Percentiles rank a stretch among this genome's conserved stretches.
Conservation (phyloP, 345 rosid species). For the Pugionium cornutum region DNA sequence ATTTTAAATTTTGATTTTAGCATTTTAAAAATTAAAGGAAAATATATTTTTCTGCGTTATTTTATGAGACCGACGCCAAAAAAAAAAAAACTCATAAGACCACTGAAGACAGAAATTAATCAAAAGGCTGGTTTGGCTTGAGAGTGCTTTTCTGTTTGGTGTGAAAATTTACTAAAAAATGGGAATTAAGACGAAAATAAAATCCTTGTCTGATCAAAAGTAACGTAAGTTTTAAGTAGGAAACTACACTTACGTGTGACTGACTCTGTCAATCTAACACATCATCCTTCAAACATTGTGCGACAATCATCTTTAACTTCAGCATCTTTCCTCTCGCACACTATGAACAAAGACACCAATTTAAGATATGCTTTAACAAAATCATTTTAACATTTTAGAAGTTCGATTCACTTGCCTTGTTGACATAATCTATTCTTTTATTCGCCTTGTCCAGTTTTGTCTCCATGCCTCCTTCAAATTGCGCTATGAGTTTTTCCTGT, state of each 20-base stretch:
- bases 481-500: constrained; percentile 63
- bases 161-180: neutral
- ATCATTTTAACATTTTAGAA: neutral
- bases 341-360: constrained; percentile 46
- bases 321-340: constrained; percentile 66
- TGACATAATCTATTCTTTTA: constrained; percentile 57
- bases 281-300: constrained; percentile 59
- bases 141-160: too few relatives aligned
- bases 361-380: constrained; percentile 3
- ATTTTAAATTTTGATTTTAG: too few relatives aligned
- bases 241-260: constrained; percentile 17
- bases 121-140: too few relatives aligned
- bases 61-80: too few relatives aligned
- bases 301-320: constrained; percentile 58
- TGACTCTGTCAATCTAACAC: constrained; percentile 23
- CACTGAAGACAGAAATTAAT: too few relatives aligned
- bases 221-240: constrained; percentile 1
- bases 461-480: constrained; percentile 66
- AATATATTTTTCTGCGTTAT: too few relatives aligned
- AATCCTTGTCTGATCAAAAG: neutral
- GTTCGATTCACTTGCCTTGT: constrained; percentile 55
- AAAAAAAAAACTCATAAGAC: too few relatives aligned
- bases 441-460: constrained; percentile 61
- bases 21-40: too few relatives aligned
- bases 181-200: neutral